These are phyloP conservation scores for Apiosordaria backusii DNA, from an alignment of 495 filamentous ascomycete genomes.

Conservation along the genomic window DNA sequence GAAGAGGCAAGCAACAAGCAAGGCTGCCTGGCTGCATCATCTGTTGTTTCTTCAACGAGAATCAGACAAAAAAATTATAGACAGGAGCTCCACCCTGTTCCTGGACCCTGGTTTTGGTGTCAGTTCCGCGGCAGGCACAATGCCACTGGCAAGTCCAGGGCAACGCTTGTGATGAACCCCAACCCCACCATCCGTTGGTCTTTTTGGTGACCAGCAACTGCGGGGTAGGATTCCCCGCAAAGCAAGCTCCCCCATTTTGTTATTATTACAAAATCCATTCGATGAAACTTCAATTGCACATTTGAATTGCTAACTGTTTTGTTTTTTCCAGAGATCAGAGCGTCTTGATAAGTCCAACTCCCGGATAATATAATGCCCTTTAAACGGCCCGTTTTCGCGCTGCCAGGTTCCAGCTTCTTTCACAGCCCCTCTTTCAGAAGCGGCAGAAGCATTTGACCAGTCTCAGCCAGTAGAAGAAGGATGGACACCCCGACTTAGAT, in stretches of 20 bases:
- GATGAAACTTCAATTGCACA: neutral
- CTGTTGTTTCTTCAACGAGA: neutral
- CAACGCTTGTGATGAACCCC: neutral
- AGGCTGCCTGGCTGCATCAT: neutral
- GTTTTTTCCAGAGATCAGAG: neutral
- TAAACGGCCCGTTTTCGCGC: neutral
- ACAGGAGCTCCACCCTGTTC: constrained; percentile 12
- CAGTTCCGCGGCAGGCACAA: neutral
- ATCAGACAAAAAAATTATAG: constrained; percentile 12
- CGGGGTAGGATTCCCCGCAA: constrained; percentile 4
- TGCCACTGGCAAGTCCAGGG: neutral
- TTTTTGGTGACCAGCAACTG: neutral
- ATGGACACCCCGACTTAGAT: too few relatives aligned
- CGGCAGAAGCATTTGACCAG: neutral
- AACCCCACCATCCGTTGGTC: neutral
- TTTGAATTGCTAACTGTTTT: neutral
- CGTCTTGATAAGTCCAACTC: neutral
- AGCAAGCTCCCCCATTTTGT: neutral
- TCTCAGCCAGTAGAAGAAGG: neutral
- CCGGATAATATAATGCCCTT: neutral
- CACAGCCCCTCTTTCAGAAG: neutral
- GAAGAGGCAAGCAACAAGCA: constrained; percentile 18
- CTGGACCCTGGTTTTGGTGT: neutral
- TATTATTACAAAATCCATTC: neutral
- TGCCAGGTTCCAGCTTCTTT: neutral